A percentile compares a stretch with the other conserved stretches of the same genome.
These are phyloP conservation scores for Coniochaeta hoffmannii DNA, from an alignment of 2,329 filamentous ascomycete species.

Conservation along the genomic window DNA sequence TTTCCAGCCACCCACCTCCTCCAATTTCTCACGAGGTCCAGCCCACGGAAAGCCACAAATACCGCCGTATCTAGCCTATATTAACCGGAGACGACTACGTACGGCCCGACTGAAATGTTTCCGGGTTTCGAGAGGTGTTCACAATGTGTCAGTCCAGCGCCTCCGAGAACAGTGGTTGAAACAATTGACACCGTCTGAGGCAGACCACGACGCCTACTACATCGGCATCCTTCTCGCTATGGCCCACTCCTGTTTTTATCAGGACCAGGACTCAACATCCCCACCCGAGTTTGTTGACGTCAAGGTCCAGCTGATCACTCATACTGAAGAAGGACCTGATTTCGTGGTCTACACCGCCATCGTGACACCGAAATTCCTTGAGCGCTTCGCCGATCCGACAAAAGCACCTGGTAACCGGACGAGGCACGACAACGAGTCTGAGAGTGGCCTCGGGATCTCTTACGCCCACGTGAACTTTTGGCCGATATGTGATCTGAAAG, in stretches of 20 bases:
- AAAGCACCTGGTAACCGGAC: constrained; percentile 23
- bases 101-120: constrained; percentile 39
- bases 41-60: background rate
- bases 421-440: constrained; percentile 38
- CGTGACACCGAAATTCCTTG: constrained; percentile 39
- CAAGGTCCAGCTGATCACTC: constrained; percentile 38
- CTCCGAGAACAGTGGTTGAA: constrained; percentile 40
- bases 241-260: constrained; percentile 50
- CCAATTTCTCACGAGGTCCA: constrained; percentile 23
- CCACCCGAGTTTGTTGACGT: constrained; percentile 5
- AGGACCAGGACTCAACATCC: constrained; percentile 15
- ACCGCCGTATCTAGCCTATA: constrained; percentile 31
- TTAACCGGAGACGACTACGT: constrained; percentile 38
- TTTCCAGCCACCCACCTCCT: constrained; percentile 23
- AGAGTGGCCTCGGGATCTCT: constrained; percentile 38
- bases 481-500: constrained; percentile 47
- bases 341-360: constrained; percentile 47
- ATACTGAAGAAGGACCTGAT: constrained; percentile 37
- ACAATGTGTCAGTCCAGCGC: constrained; percentile 38
- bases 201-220: constrained; percentile 44
- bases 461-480: no score
- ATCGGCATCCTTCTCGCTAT: constrained; percentile 46
- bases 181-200: constrained; percentile 36
- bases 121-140: constrained; percentile 30
- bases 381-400: constrained; percentile 41